Conservation (phyloP, 106 monocot genomes). For the Apostasia ramifera region DNA sequence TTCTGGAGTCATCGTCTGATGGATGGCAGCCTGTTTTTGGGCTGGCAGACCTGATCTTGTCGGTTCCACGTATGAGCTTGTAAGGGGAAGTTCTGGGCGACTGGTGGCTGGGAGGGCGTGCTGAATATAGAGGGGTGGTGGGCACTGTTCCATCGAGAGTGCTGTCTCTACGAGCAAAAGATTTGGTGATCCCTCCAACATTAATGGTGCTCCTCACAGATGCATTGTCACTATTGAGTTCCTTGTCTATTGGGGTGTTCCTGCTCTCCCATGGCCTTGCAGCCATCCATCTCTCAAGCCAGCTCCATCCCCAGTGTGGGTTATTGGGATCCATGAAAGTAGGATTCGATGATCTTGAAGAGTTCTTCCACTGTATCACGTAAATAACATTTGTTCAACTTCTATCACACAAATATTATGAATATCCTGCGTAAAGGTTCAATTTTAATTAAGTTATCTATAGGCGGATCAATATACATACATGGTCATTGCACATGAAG, state of each 20-base stretch:
- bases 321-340: slow-evolving; percentile 84
- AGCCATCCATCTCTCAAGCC: slow-evolving; percentile 98
- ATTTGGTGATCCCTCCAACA: slow-evolving; percentile 42
- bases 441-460: too few relatives aligned
- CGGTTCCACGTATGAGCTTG: slow-evolving; percentile 7
- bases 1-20: slow-evolving; percentile 58
- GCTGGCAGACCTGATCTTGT: slow-evolving; percentile 39
- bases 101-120: slow-evolving; percentile 17
- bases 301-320: slow-evolving; percentile 98
- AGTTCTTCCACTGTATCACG: slow-evolving; percentile 61
- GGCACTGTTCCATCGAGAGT: slow-evolving; percentile 19
- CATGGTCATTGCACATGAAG: too few relatives aligned
- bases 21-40: slow-evolving; percentile 19
- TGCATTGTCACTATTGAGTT: slow-evolving; percentile 29
- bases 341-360: slow-evolving; percentile 63
- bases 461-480: too few relatives aligned
- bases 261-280: slow-evolving; percentile 75
- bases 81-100: slow-evolving; percentile 42
- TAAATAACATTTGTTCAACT: too few relatives aligned
- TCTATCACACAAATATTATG: too few relatives aligned
- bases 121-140: slow-evolving; percentile 18
- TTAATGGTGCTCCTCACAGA: slow-evolving; percentile 27
- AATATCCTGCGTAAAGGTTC: too few relatives aligned
- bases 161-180: slow-evolving; percentile 45
- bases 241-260: slow-evolving; percentile 44